Conservation (phyloP, 768 basidiomycete species). For the Kwoniella heveanensis region DNA sequence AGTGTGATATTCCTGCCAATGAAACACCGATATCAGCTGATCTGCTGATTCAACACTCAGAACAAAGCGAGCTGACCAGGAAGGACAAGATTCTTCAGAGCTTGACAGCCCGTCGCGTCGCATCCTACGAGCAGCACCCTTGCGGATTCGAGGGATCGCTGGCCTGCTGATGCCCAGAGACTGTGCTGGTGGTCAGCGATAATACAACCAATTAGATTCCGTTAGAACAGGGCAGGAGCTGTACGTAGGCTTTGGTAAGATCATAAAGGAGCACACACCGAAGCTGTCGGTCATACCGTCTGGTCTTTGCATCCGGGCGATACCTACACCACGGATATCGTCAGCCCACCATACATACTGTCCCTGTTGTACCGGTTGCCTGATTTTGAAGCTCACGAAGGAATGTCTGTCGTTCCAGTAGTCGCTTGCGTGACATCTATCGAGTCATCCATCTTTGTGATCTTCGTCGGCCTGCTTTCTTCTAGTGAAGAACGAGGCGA, state of each 20-base stretch:
- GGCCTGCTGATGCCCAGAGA: constrained; percentile 91
- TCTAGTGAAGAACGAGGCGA: constrained; percentile 12
- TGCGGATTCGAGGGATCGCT: constrained; percentile 80
- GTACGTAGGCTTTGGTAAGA: too few relatives aligned
- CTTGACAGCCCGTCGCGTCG: constrained; percentile 80
- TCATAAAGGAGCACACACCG: too few relatives aligned
- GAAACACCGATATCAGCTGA: background rate
- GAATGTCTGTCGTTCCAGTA: constrained; percentile 39
- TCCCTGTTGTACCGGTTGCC: too few relatives aligned
- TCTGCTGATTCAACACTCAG: background rate
- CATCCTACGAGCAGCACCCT: constrained; percentile 78
- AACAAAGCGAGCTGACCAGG: constrained; percentile 62
- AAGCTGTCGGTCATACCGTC: constrained; percentile 92
- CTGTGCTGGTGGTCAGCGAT: constrained; percentile 57
- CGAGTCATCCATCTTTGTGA: constrained; percentile 51
- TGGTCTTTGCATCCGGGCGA: constrained; percentile 80
- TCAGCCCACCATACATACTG: background rate
- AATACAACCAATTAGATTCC: too few relatives aligned
- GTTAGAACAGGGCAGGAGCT: too few relatives aligned
- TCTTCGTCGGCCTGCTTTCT: constrained; percentile 38
- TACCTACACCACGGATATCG: constrained; percentile 55
- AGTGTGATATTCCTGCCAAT: constrained; percentile 73
- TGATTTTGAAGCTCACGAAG: constrained; percentile 39
- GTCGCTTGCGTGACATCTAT: constrained; percentile 45
- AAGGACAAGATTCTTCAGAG: constrained; percentile 93